Conservation (phyloP, 2,329 filamentous ascomycete species). For the Thelonectria olida region DNA sequence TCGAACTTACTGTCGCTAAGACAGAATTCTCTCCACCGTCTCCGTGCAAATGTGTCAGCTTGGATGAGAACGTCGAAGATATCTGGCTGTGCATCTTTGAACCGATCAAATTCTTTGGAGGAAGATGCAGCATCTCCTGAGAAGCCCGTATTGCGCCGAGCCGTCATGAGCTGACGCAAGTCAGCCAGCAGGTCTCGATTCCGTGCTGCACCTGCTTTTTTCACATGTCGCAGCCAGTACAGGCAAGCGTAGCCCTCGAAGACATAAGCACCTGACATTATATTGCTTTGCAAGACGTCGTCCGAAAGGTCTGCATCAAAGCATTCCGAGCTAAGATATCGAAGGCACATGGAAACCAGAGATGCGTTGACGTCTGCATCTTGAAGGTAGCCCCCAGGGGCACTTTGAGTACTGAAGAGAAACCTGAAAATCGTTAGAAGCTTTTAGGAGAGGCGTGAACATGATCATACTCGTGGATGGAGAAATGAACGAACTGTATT, state of each 20-base stretch:
- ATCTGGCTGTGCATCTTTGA: neutral
- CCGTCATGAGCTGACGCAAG: neutral
- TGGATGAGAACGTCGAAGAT: neutral
- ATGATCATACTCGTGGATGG: neutral
- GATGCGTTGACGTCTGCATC: neutral
- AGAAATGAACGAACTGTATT: neutral
- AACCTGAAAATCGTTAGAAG: neutral
- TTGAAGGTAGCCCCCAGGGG: neutral
- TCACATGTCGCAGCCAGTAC: neutral
- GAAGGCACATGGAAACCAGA: neutral
- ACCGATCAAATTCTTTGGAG: neutral
- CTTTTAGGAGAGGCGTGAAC: neutral
- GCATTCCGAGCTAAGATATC: neutral
- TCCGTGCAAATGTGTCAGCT: neutral
- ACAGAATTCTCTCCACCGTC: neutral
- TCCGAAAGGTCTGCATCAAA: neutral
- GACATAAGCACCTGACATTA: neutral
- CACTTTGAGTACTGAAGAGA: neutral
- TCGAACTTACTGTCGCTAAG: neutral
- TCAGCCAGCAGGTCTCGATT: neutral
- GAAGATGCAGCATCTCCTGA: neutral
- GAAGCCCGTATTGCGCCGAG: neutral
- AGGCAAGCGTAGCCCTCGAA: neutral
- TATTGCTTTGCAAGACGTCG: neutral
- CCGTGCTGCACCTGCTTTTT: neutral